Conservation (phyloP, 2,329 filamentous ascomycete species). For the Remersonia thermophila region DNA sequence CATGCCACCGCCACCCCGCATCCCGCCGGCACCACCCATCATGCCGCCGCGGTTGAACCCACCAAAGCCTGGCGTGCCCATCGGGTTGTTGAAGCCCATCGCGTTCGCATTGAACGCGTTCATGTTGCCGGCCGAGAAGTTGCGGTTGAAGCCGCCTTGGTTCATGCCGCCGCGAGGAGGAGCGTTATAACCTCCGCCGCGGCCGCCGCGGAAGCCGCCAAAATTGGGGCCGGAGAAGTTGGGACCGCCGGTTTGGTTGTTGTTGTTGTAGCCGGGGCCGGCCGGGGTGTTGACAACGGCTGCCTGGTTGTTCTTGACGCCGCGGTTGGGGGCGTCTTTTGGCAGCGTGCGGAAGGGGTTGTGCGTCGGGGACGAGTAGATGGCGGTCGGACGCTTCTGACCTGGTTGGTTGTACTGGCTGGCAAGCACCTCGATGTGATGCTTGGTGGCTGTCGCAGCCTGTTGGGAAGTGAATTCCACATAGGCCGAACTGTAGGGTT, state of each 20-base stretch:
- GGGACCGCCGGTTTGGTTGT: conserved; percentile 23
- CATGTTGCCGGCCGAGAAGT: conserved; percentile 28
- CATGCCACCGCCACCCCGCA: conserved; percentile 28
- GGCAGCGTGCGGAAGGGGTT: conserved; percentile 89
- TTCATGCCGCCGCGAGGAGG: conserved; percentile 36
- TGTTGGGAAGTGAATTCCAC: conserved; percentile 74
- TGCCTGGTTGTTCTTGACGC: conserved; percentile 46
- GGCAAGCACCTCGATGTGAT: conserved; percentile 56
- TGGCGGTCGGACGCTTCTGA: conserved; percentile 60
- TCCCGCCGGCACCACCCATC: conserved; percentile 16
- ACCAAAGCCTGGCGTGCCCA: conserved; percentile 34
- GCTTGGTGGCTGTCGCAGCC: conserved; percentile 75
- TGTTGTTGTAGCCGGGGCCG: conserved; percentile 29
- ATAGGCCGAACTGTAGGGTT: conserved; percentile 52
- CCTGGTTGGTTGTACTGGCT: conserved; percentile 37
- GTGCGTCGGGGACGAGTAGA: conserved; percentile 61
- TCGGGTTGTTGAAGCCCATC: conserved; percentile 27
- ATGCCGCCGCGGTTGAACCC: conserved; percentile 35
- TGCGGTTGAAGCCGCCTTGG: conserved; percentile 31
- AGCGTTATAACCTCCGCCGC: conserved; percentile 28
- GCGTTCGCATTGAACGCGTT: conserved; percentile 30
- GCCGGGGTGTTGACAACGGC: conserved; percentile 34
- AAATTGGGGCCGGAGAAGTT: conserved; percentile 25
- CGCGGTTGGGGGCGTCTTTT: conserved; percentile 68
- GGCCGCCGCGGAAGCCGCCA: conserved; percentile 37